Conservation (phyloP, 129 eudicot species). For the Helianthus annuus region DNA sequence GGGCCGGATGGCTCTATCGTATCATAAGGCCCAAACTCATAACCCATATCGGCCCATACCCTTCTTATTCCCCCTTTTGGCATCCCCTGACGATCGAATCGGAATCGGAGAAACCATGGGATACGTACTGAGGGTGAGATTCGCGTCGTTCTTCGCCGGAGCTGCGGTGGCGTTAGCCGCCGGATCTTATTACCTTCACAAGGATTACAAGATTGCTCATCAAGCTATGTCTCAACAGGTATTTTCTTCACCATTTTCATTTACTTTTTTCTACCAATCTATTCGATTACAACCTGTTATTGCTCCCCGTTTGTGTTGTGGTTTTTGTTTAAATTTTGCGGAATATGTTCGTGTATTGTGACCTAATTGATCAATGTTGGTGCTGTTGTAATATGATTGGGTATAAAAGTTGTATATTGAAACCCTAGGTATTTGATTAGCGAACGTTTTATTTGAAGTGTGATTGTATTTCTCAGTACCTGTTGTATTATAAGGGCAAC, state of each 20-base stretch:
- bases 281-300: neutral
- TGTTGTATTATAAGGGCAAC: neutral
- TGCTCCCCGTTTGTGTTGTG: neutral
- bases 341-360: neutral
- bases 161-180: slow-evolving; percentile 84
- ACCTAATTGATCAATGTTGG: slow-evolving; percentile 14
- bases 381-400: slow-evolving; percentile 4
- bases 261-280: neutral
- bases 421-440: slow-evolving; percentile 31
- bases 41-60: slow-evolving; percentile 6
- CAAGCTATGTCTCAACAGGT: slow-evolving; percentile 80
- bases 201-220: slow-evolving; percentile 87
- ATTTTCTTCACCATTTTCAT: neutral
- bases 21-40: slow-evolving; percentile 2
- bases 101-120: slow-evolving; percentile 58
- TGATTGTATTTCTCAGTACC: neutral
- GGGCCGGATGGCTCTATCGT: neutral
- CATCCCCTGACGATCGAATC: slow-evolving; percentile 18
- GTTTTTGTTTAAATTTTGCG: neutral
- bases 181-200: slow-evolving; percentile 74
- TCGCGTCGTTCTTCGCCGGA: slow-evolving; percentile 93
- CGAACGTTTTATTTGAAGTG: neutral
- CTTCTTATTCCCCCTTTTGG: slow-evolving; percentile 2
- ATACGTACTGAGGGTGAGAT: slow-evolving; percentile 74
- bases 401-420: neutral